Evolutionary conservation across 2,329 filamentous ascomycete genomes (phyloP), one percentile per base, ranked within the genome.

Genomic region (Pestalotiopsis sp.): DNA sequence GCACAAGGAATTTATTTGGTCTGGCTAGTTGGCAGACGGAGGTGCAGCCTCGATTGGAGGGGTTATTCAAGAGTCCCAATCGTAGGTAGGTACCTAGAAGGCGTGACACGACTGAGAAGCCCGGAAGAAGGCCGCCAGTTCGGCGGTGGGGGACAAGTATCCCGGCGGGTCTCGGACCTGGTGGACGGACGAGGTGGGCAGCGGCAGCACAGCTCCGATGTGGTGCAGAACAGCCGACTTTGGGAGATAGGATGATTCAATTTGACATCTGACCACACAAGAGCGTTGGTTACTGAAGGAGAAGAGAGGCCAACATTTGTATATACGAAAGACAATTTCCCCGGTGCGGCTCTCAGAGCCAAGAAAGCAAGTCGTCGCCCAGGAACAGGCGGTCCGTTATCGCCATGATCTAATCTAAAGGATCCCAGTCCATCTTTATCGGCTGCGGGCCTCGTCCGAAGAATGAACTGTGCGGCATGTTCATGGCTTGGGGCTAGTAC

Each of bases 361-460:
- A 62, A 62, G 59, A 36, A 36, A 62, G 14, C 59, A 27, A 36
- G 23, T 59, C 57, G 23, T 27, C 23, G 27, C 23, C 57, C 25
- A 13, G 57, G 23, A 14, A 27, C 23, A 14, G 27, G 27, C 27
- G 25, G 59, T 62, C 59, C 59, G 59, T 62, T 62, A 62, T 62
- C 59, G 59, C 31, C 59, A 36, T 62, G 14, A 62, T 62, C 59
- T 62, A 62, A 62, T 62, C 59, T 62, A 20, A 23, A 62, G 36
- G 27, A 62, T 62, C 59, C 27, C 27, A 62, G 59, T 31, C 20
- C 45, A 52, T 52, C 45, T 52, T 52, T 52, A 52, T 52, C 45
- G 45, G 45, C 45, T n/a, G 45, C 45, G 45, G 45, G 45, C 17
- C 45, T 52, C n/a, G 45, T 52, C 45, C 45, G 31, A 62, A 62